phyloP scores from a whole-genome alignment of 2,329 filamentous ascomycete species.

The Stromatinia cepivora region DNA sequence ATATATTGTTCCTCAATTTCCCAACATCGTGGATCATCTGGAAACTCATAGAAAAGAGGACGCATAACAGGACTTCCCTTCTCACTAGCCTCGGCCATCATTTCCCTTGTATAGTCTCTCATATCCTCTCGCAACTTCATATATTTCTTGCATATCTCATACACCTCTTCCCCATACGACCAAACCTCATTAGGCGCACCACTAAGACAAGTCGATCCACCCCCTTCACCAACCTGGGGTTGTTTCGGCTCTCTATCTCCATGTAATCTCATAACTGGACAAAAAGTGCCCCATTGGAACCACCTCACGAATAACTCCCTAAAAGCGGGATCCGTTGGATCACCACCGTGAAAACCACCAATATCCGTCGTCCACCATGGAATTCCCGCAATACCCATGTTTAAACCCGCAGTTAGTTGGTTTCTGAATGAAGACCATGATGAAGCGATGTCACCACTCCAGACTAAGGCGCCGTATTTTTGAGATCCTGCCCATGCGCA shows the following conservation, averaged over 20 bases:
- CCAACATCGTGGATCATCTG: conserved; percentile 55
- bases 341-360: conserved; percentile 67
- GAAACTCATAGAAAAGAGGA: conserved; percentile 64
- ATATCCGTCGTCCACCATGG: conserved; percentile 73
- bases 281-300: conserved; percentile 70
- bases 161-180: conserved; percentile 63
- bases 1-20: conserved; percentile 62
- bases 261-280: conserved; percentile 66
- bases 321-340: conserved; percentile 56
- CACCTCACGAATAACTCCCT: conserved; percentile 64
- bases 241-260: conserved; percentile 63
- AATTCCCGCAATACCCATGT: conserved; percentile 64
- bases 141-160: conserved; percentile 60
- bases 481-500: conserved; percentile 61
- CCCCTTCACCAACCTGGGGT: conserved; percentile 40
- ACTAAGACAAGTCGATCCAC: conserved; percentile 30
- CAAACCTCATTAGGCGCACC: conserved; percentile 65
- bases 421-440: conserved; percentile 60
- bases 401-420: conserved; percentile 63
- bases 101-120: conserved; percentile 55
- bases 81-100: conserved; percentile 62
- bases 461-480: conserved; percentile 64
- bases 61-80: conserved; percentile 62
- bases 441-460: conserved; percentile 66
- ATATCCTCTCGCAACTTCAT: conserved; percentile 58